Evolutionary conservation across 31 red algal species (phyloP), one percentile per base, ranked within the genome.

Genomic region (Odonthalia washingtoniensis): DNA sequence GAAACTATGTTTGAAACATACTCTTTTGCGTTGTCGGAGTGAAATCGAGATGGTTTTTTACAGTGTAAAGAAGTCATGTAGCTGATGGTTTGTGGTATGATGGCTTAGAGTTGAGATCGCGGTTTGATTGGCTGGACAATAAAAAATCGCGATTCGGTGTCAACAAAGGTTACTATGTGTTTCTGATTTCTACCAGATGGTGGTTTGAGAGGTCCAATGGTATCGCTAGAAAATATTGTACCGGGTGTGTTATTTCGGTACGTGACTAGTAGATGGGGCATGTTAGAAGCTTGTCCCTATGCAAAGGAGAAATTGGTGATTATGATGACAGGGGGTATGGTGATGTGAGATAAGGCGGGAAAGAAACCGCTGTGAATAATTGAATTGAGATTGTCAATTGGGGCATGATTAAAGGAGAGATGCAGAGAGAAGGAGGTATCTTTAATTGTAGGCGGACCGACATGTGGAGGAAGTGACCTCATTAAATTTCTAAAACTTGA

Each of bases 21-120:
- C 27, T 70, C 33, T 36, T 70, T 70, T 18, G 66, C 66, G 33
- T 70, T 70, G 27, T 70, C n/a, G 6, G 66, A 70, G 6, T 12
- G 9, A 30, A 70, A 70, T 70, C 6, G 6, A 6, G 27, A 21
- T 18, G 9, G 66, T 14, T 57, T 9, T 57, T 21, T 57, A 21
- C 21, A 14, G 49, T 14, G 12, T 9, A 14, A 21, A 21, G 9
- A 14, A 14, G 49, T 21, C 9, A 57, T 57, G 21, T 57, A 14
- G 9, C 21, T 57, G 12, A 57, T 14, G 9, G 49, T 57, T 57
- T 57, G 49, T 57, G 49, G 49, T 57, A 57, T 57, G 21, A 57
- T 21, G 12, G 12, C 12, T 57, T 57, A 21, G 12, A 57, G 21
- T 57, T n/a, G n/a, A n/a, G n/a, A n/a, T n/a, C n/a, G n/a, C n/a